Evolutionary conservation across 2,329 filamentous ascomycete genomes (phyloP).

Genomic region (Pestalotiopsis sp.): DNA sequence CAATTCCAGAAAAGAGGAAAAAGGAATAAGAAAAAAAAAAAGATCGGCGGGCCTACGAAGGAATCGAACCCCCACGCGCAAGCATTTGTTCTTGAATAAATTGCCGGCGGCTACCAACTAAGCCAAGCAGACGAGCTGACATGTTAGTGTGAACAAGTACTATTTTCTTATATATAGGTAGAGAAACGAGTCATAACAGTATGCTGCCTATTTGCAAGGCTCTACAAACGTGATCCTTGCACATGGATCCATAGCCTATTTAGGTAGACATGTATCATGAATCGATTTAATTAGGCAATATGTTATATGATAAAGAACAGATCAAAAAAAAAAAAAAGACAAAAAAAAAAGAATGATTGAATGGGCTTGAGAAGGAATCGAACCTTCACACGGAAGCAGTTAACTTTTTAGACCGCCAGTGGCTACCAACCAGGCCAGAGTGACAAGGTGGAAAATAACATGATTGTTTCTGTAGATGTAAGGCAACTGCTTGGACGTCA

Average conservation of each 20-base stretch:
- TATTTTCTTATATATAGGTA: background rate
- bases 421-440: background rate
- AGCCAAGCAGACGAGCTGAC: background rate
- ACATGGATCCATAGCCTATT: no score
- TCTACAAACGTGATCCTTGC: no score
- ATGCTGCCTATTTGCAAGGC: no score
- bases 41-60: background rate
- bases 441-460: background rate
- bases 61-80: background rate
- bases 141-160: background rate
- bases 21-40: background rate
- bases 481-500: background rate
- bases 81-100: background rate
- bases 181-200: background rate
- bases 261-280: no score
- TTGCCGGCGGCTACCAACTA: background rate
- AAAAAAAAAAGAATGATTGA: background rate
- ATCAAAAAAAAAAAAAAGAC: background rate
- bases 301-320: background rate
- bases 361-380: background rate
- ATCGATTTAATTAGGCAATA: background rate
- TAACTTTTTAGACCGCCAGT: background rate
- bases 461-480: background rate
- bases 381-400: background rate
- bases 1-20: background rate